phyloP scores from a whole-genome alignment of 148 eudicot genomes.

The Chenopodium suecicum region DNA sequence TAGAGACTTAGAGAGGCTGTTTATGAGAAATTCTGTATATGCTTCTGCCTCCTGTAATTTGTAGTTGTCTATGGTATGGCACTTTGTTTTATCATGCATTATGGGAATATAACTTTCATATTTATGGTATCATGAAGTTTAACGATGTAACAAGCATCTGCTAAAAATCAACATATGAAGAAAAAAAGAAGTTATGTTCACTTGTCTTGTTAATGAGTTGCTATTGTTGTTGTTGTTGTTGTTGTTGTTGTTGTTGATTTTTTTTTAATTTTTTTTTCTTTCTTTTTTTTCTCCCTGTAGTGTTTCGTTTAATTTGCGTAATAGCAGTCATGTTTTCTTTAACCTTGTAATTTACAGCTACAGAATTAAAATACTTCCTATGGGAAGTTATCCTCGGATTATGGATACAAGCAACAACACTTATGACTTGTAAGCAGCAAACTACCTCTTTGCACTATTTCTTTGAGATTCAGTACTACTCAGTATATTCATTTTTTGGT shows the following conservation, averaged over 20 bases:
- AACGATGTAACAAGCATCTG: background rate
- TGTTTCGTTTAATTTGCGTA: conserved; percentile 15
- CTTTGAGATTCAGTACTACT: background rate
- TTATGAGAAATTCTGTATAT: background rate
- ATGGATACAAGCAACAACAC: conserved; percentile 88
- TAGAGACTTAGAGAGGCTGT: background rate
- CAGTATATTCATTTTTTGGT: background rate
- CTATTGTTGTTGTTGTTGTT: background rate
- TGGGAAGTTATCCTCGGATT: conserved; percentile 97
- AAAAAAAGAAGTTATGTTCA: background rate
- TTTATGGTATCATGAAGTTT: background rate
- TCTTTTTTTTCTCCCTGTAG: background rate
- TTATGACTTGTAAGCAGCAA: conserved; percentile 80
- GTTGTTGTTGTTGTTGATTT: too few species aligned
- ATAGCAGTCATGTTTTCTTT: conserved; percentile 14
- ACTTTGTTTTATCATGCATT: background rate
- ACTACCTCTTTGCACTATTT: conserved; percentile 2
- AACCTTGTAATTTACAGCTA: conserved; percentile 49
- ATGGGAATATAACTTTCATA: background rate
- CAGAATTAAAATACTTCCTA: conserved; percentile 82
- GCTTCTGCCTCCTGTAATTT: background rate
- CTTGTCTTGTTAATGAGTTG: background rate
- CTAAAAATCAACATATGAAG: background rate
- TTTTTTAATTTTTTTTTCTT: too few species aligned
- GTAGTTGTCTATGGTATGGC: background rate